These are phyloP conservation scores for Mycosphaerella sp. DNA, from an alignment of 2,329 filamentous ascomycete genomes.

Conservation along the genomic window DNA sequence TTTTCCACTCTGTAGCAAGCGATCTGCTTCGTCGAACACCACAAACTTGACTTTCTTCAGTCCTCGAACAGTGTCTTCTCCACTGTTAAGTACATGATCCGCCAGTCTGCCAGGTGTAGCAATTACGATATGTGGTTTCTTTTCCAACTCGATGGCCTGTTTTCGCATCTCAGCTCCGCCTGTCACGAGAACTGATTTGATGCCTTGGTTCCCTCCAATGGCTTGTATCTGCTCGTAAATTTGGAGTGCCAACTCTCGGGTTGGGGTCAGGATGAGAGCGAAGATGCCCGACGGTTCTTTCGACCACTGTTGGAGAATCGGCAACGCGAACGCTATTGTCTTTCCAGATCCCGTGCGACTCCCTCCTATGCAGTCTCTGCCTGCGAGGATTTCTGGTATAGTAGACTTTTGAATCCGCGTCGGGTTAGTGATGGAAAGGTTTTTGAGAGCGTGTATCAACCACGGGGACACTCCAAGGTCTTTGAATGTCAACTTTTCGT, in stretches of 20 bases:
- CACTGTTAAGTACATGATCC: constrained; percentile 87
- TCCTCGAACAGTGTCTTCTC: constrained; percentile 81
- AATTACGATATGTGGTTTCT: constrained; percentile 84
- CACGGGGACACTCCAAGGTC: constrained; percentile 47
- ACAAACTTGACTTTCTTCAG: constrained; percentile 74
- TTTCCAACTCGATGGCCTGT: constrained; percentile 77
- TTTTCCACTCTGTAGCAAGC: constrained; percentile 66
- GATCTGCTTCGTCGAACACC: constrained; percentile 92
- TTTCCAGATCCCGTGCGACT: constrained; percentile 95
- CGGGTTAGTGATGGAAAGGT: constrained; percentile 77
- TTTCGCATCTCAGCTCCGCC: constrained; percentile 88
- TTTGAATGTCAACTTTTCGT: constrained; percentile 30
- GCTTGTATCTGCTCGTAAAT: constrained; percentile 96
- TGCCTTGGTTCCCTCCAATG: constrained; percentile 76
- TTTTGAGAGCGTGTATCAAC: constrained; percentile 72
- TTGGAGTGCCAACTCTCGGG: constrained; percentile 85
- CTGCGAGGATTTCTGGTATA: constrained; percentile 87
- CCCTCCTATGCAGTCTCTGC: constrained; percentile 89
- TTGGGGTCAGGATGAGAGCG: constrained; percentile 82
- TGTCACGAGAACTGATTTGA: constrained; percentile 85
- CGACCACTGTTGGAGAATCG: constrained; percentile 89
- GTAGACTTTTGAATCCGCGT: constrained; percentile 90
- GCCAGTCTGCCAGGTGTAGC: constrained; percentile 89
- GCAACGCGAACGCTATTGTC: constrained; percentile 90
- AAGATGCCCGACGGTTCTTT: constrained; percentile 89